Base-by-base conservation (phyloP, 768 basidiomycete species). In the Boletus eberwhitei region DNA sequence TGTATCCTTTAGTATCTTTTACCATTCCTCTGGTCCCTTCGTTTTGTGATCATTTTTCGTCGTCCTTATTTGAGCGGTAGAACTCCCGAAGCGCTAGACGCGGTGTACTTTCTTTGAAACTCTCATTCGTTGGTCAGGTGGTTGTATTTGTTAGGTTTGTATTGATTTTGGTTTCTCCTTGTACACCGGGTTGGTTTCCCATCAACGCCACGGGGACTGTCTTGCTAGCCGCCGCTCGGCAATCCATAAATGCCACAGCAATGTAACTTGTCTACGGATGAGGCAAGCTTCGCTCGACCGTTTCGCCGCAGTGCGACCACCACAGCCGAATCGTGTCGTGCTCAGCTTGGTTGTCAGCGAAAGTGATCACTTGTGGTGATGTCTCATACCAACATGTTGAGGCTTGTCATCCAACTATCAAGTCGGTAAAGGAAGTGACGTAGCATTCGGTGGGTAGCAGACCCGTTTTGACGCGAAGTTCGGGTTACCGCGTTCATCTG, bases 11-110 rank as follows among this genome's bases (percentile, higher is more conserved):
- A 24, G n/a, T 13, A 35, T 26, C 17, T 4, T 24, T 5, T 9
- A 12, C 11, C 26, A 13, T 37, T 17, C 17, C 13, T 8, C 9
- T 7, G 16, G 21, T 41, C 13, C 13, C 38, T 59, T 40, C 16
- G 12, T 34, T 42, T 22, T 22, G 14, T 35, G 37, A 19, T 4
- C 26, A 16, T 50, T 52, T 17, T 50, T 52, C 19, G 29, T 41
- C 16, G 9, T 37, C 24, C 26, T 45, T 34, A 26, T n/a, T 44
- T 19, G 29, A 29, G 35, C 35, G 29, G 32, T 31, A 11, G 35
- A 4, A 39, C 53, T 44, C n/a, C 34, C 16, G 34, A n/a, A 22
- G 54, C 51, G 48, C 52, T 51, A 43, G 42, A 9, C 50, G 52
- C 49, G 13, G 12, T 51, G 36, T 46, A 16, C n/a, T 40, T 45